Percentiles rank a stretch among this genome's conserved stretches.
phyloP scores from a whole-genome alignment of 768 basidiomycete species.

The Melanogaster broomeanus region DNA sequence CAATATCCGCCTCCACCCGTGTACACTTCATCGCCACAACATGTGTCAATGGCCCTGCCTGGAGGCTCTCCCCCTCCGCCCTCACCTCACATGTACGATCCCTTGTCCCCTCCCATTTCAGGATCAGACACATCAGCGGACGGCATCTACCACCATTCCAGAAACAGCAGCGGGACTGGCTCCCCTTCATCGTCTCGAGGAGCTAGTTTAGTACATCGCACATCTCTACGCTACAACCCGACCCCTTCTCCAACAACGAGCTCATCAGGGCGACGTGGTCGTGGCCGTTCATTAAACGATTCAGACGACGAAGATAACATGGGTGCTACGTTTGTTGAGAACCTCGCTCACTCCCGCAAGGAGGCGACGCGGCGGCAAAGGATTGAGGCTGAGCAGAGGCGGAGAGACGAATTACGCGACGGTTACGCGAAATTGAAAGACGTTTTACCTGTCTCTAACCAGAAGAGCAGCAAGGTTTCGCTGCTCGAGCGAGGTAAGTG shows the following conservation, averaged over 20 bases:
- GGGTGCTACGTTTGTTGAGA: constrained; percentile 68
- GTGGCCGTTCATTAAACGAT: constrained; percentile 68
- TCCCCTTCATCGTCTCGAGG: constrained; percentile 79
- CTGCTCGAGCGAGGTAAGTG: constrained; percentile 80
- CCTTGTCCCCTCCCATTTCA: constrained; percentile 83
- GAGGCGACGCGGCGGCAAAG: constrained; percentile 83
- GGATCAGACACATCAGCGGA: constrained; percentile 89
- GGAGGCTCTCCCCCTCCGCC: constrained; percentile 72
- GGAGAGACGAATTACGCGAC: constrained; percentile 87
- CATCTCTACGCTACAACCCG: constrained; percentile 71
- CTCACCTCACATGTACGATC: constrained; percentile 80
- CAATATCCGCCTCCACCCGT: constrained; percentile 62
- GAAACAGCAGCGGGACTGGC: constrained; percentile 71
- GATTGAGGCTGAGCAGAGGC: constrained; percentile 88
- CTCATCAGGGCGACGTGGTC: constrained; percentile 66
- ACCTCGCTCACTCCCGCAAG: constrained; percentile 75
- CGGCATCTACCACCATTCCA: constrained; percentile 74
- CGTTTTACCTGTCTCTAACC: constrained; percentile 82
- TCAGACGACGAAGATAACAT: constrained; percentile 78
- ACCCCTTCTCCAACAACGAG: constrained; percentile 77
- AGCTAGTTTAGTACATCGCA: constrained; percentile 75
- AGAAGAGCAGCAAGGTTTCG: constrained; percentile 90
- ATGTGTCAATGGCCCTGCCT: constrained; percentile 65
- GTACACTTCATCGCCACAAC: constrained; percentile 62
- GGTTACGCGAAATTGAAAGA: constrained; percentile 89